Percentiles rank a stretch among this genome's conserved stretches.
Evolutionary conservation across 805 yeast genomes (phyloP).

Genomic region (Pichia heedii): DNA sequence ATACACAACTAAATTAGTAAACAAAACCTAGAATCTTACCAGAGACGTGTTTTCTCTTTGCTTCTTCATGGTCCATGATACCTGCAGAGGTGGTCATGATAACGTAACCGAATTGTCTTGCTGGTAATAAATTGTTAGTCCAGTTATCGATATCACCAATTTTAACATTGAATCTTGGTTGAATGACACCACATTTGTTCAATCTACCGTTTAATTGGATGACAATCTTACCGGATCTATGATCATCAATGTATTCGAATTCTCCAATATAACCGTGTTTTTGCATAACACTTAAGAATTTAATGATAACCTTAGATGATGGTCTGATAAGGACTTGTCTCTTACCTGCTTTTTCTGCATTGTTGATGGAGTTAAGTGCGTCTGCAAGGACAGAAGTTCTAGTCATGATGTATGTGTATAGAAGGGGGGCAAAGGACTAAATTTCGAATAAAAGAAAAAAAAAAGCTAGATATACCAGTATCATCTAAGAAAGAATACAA

Average conservation of each 20-base stretch:
- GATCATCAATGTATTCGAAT: constrained; percentile 97
- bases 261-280: constrained; percentile 97
- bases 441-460: too few species aligned
- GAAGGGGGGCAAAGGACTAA: too few species aligned
- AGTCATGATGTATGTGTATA: constrained; percentile 50
- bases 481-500: too few species aligned
- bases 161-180: constrained; percentile 97
- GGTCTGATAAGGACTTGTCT: constrained; percentile 98
- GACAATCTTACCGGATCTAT: constrained; percentile 97
- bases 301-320: constrained; percentile 95
- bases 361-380: constrained; percentile 96
- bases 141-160: constrained; percentile 94
- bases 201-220: constrained; percentile 96
- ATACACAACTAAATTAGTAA: constrained; percentile 50
- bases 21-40: constrained; percentile 98
- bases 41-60: constrained; percentile 98
- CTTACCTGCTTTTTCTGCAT: constrained; percentile 99
- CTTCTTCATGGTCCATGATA: constrained; percentile 99
- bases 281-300: constrained; percentile 94
- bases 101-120: constrained; percentile 98
- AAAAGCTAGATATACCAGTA: too few species aligned
- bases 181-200: constrained; percentile 98
- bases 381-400: constrained; percentile 98
- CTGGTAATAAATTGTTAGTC: constrained; percentile 97
- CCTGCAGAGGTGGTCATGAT: constrained; percentile 98